phyloP scores from a whole-genome alignment of 1,284 basidiomycete species.

The Ustilago tritici region DNA sequence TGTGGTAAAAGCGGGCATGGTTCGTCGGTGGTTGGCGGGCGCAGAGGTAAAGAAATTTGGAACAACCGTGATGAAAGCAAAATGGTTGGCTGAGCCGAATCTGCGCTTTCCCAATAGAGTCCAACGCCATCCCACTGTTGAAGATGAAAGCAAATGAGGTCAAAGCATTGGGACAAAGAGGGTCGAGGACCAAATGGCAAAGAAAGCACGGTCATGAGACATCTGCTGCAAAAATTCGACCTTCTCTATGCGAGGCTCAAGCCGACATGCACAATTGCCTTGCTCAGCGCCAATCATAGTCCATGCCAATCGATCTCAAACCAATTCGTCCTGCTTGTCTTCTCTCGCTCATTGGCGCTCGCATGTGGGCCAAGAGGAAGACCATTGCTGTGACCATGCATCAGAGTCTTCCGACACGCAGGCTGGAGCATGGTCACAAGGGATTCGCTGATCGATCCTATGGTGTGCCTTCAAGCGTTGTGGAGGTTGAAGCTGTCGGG shows the following conservation, averaged over 20 bases:
- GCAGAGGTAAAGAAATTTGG: not conserved
- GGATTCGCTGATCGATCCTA: not conserved
- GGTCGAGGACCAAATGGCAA: not conserved
- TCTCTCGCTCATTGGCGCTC: not conserved
- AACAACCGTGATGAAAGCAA: constrained; percentile 3
- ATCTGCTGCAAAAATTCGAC: constrained; percentile 4
- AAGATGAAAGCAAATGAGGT: not conserved
- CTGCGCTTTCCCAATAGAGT: not conserved
- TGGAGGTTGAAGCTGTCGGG: not conserved
- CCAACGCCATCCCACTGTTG: not conserved
- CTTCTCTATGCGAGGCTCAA: constrained; percentile 7
- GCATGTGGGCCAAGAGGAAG: not conserved
- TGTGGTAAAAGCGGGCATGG: not conserved
- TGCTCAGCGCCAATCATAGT: constrained; percentile 12
- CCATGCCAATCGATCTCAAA: not conserved
- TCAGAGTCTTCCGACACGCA: constrained; percentile 1
- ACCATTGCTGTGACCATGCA: not conserved
- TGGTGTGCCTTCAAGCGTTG: not conserved
- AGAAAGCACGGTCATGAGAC: constrained; percentile 16
- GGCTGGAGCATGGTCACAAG: constrained; percentile 8
- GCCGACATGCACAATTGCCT: not conserved
- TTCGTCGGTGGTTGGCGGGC: not conserved
- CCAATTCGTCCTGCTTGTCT: not conserved
- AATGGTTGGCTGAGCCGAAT: not conserved
- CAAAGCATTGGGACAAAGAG: not conserved